phyloP scores from a whole-genome alignment of 306 rosid species.

The Macrotyloma uniflorum region DNA sequence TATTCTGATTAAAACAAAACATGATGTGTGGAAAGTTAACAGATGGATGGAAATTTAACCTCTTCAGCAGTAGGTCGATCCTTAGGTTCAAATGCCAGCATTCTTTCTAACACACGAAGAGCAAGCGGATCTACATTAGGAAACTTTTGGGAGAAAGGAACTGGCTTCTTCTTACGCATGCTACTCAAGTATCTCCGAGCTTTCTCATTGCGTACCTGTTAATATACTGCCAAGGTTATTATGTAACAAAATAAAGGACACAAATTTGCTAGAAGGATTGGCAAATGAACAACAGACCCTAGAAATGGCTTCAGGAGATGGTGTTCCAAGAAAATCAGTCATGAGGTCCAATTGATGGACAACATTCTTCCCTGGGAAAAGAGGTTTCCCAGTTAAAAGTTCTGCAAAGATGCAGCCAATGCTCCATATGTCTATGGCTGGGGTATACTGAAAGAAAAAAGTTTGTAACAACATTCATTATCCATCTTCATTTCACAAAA shows the following conservation, averaged over 20 bases:
- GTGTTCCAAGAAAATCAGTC: slow-evolving; percentile 82
- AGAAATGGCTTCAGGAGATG: slow-evolving; percentile 78
- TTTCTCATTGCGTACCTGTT: slow-evolving; percentile 81
- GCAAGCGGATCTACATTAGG: slow-evolving; percentile 88
- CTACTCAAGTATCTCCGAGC: slow-evolving; percentile 90
- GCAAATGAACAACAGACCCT: slow-evolving; percentile 56
- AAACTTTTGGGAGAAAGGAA: slow-evolving; percentile 83
- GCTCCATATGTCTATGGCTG: slow-evolving; percentile 95
- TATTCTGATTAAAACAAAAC: slow-evolving; percentile 15
- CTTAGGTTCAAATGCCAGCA: slow-evolving; percentile 90
- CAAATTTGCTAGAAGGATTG: slow-evolving; percentile 9
- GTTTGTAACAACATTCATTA: background rate
- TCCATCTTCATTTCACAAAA: slow-evolving; percentile 11
- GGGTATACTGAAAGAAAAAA: slow-evolving; percentile 67
- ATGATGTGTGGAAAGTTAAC: background rate
- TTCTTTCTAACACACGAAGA: slow-evolving; percentile 79
- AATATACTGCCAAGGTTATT: slow-evolving; percentile 6
- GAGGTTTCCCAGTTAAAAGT: slow-evolving; percentile 89
- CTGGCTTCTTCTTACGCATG: slow-evolving; percentile 80
- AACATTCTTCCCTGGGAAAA: slow-evolving; percentile 90
- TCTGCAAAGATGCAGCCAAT: slow-evolving; percentile 92
- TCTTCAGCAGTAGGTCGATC: slow-evolving; percentile 92
- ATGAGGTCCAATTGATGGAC: slow-evolving; percentile 54
- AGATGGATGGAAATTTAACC: slow-evolving; percentile 49
- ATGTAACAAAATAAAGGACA: background rate